These are phyloP conservation scores for Suhomyces coccinellae DNA, from an alignment of 1,139 yeast genomes.

Conservation along the genomic window DNA sequence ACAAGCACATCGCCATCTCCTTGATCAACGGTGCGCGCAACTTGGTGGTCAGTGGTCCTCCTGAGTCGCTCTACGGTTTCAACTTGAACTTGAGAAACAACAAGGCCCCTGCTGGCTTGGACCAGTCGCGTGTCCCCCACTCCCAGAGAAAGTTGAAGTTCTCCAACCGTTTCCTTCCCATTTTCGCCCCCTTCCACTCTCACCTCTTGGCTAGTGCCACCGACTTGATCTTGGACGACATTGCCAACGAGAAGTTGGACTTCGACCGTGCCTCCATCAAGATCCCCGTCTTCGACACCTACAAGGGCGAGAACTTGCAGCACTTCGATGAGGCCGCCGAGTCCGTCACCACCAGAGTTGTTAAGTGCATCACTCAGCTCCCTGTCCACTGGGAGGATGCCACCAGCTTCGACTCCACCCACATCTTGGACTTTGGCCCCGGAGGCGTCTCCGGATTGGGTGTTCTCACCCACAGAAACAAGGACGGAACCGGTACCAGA, in stretches of 20 bases:
- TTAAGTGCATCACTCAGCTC: slow-evolving; percentile 78
- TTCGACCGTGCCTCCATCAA: slow-evolving; percentile 57
- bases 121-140: slow-evolving; percentile 91
- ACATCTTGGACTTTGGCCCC: slow-evolving; percentile 95
- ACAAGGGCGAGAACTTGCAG: slow-evolving; percentile 78
- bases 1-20: slow-evolving; percentile 87
- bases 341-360: slow-evolving; percentile 61
- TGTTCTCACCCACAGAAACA: slow-evolving; percentile 91
- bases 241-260: slow-evolving; percentile 50
- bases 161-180: slow-evolving; percentile 91
- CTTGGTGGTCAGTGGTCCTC: slow-evolving; percentile 96
- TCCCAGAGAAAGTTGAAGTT: slow-evolving; percentile 92
- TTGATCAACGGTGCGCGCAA: slow-evolving; percentile 94
- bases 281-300: slow-evolving; percentile 92
- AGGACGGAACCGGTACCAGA: slow-evolving; percentile 98
- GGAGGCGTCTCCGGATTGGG: slow-evolving; percentile 98
- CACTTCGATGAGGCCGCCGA: slow-evolving; percentile 31
- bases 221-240: slow-evolving; percentile 63
- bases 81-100: slow-evolving; percentile 89
- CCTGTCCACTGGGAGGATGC: slow-evolving; percentile 96
- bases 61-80: slow-evolving; percentile 96
- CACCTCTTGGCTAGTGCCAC: slow-evolving; percentile 77
- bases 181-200: slow-evolving; percentile 96
- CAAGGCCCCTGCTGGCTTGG: slow-evolving; percentile 92
- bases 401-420: slow-evolving; percentile 78